A percentile compares a stretch with the other conserved stretches of the same genome.
Conservation (phyloP, 306 rosid genomes). For the Neltuma alba region DNA sequence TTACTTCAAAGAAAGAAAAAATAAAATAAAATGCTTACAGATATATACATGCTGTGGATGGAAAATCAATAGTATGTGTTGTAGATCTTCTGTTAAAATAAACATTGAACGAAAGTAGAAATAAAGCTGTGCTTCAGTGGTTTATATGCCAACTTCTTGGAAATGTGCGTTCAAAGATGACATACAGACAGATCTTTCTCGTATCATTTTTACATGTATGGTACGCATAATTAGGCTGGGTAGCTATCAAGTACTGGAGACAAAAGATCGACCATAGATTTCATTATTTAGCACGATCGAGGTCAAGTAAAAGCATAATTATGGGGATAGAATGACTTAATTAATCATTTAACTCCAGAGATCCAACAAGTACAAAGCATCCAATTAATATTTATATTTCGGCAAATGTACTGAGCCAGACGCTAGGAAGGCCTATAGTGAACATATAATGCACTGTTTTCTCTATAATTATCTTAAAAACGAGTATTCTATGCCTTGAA, state of each 20-base stretch:
- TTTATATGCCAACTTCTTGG: background rate
- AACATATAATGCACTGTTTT: background rate
- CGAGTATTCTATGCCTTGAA: background rate
- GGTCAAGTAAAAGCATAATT: background rate
- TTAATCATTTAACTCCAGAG: background rate
- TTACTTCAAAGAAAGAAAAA: conserved; percentile 27
- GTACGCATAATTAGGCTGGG: background rate
- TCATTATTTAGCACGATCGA: background rate
- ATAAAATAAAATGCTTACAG: conserved; percentile 6
- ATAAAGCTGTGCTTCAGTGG: conserved; percentile 32
- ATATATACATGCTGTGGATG: background rate
- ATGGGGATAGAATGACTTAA: background rate
- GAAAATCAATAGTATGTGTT: background rate
- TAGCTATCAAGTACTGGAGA: background rate
- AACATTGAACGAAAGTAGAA: conserved; percentile 26
- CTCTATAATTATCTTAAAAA: background rate
- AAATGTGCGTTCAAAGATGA: background rate
- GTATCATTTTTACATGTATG: background rate
- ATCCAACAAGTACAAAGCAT: background rate
- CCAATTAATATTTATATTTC: background rate
- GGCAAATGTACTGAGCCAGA: background rate
- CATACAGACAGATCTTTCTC: background rate
- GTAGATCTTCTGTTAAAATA: conserved; percentile 24
- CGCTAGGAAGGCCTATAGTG: background rate
- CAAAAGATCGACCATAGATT: background rate